Conservation (phyloP, 1,284 basidiomycete species). For the Pseudomicrostroma phylloplanum region DNA sequence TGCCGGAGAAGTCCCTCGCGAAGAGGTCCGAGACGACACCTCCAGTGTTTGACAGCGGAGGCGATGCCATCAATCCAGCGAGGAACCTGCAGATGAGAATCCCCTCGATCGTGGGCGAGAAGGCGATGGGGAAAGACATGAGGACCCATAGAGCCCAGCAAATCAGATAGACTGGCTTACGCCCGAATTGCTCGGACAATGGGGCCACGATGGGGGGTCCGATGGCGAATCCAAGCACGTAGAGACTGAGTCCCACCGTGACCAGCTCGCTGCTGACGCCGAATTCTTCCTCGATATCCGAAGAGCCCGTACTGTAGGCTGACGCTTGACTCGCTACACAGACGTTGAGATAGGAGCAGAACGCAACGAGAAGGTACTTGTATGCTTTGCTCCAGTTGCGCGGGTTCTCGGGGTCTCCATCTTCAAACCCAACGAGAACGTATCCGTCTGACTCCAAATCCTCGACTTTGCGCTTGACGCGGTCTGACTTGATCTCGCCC, state of each 20-base stretch:
- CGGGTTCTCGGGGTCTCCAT: conserved; percentile 9
- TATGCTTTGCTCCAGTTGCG: conserved; percentile 36
- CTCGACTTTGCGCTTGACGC: conserved; percentile 1
- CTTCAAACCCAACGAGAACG: conserved; percentile 5
- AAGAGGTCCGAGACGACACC: conserved; percentile 41
- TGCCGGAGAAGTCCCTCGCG: conserved; percentile 29
- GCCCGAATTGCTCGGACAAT: conserved; percentile 26
- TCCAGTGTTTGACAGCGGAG: conserved; percentile 25
- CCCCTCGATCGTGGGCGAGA: conserved; percentile 35
- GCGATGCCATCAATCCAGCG: conserved; percentile 38
- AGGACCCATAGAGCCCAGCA: conserved; percentile 35
- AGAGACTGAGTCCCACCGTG: conserved; percentile 36
- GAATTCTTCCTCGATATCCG: conserved; percentile 25
- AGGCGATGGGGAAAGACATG: conserved; percentile 33
- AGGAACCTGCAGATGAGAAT: conserved; percentile 43
- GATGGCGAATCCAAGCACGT: conserved; percentile 40
- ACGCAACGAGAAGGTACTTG: conserved; percentile 28
- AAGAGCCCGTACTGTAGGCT: conserved; percentile 37
- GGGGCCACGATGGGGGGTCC: conserved; percentile 42
- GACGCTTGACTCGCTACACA: conserved; percentile 38
- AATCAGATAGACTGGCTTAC: conserved; percentile 30
- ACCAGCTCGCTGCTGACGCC: conserved; percentile 35
- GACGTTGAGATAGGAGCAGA: conserved; percentile 32
- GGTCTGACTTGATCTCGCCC: background rate
- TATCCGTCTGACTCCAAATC: background rate